Conservation (phyloP, 768 basidiomycete genomes). For the Paxillus involutus region DNA sequence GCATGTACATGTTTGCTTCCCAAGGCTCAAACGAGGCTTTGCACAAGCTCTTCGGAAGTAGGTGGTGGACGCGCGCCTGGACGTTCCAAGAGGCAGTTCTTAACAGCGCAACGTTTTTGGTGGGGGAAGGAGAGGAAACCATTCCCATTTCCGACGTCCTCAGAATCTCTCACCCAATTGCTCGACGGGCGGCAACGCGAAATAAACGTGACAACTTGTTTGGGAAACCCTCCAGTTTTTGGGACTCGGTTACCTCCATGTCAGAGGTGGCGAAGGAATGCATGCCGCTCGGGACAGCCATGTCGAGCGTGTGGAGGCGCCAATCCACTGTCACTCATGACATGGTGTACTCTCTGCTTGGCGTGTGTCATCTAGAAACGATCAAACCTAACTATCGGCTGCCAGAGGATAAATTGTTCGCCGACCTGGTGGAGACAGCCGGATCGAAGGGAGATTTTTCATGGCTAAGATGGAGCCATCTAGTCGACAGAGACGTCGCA, state of each 20-base stretch:
- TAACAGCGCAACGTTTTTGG: not conserved
- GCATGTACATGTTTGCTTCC: constrained; percentile 5
- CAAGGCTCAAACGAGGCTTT: not conserved
- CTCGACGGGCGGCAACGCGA: constrained; percentile 2
- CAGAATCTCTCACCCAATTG: constrained; percentile 1
- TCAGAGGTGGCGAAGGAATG: not conserved
- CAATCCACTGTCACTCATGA: constrained; percentile 2
- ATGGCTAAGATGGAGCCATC: constrained; percentile 4
- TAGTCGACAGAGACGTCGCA: not conserved
- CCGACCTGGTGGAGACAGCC: constrained; percentile 3
- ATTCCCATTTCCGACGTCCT: constrained; percentile 4
- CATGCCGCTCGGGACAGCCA: constrained; percentile 4
- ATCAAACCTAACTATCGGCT: constrained; percentile 1
- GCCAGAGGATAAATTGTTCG: not conserved
- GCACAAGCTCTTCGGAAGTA: not conserved
- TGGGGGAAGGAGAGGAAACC: constrained; percentile 2
- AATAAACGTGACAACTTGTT: not conserved
- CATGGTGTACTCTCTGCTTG: constrained; percentile 5
- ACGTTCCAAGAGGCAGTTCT: constrained; percentile 7
- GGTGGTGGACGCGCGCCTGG: constrained; percentile 7
- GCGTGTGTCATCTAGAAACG: constrained; percentile 2
- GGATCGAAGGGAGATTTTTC: constrained; percentile 2
- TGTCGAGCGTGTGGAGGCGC: constrained; percentile 5
- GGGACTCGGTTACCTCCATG: constrained; percentile 3
- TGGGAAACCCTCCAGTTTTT: constrained; percentile 1